Base-by-base conservation (phyloP, 148 eudicot species). In the Vaccinium darrowii region DNA sequence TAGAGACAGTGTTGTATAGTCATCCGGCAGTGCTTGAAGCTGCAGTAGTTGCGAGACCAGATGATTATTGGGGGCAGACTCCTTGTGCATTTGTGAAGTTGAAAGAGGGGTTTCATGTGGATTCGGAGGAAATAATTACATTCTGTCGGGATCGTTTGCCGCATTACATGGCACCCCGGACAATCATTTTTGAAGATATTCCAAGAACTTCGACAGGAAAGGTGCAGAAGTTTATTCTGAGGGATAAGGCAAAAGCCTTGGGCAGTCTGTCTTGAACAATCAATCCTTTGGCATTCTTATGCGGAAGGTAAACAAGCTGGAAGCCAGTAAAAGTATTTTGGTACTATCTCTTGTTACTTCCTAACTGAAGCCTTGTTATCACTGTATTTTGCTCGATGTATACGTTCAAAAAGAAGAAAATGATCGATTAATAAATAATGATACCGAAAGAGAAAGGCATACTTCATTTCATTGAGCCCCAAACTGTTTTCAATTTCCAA, bases 61-160 rank as follows among this genome's bases (percentile, higher is more conserved):
- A 91, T 71, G 82, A 89, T 85, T 86, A 85, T 21, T 91, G 93
- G 93, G 93, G 93, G n/a, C 90, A 91, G 82, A 89, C 91, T 0
- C 93, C 93, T 8, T 89, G 93, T 56, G 93, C 93, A 8, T 91
- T 89, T 84, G 89, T 91, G 84, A 88, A 86, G 83, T 36, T 88
- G 86, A 87, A 86, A 63, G 88, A 81, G 15, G 85, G 88, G 13
- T 76, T 73, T 47, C 51, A 77, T 62, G 86, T 88, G 9, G 76
- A 75, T 25, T 74, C 58, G 15, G 60, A 67, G 23, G 90, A 90
- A 51, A 58, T 90, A 14, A 88, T 90, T 1, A 36, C 74, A 81
- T 88, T 84, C 65, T 91, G 93, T 33, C 74, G 88, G 56, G 87
- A 89, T 56, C 81, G 27, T 16, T 71, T 91, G 88, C 90, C 93